Evolutionary conservation across 257 asterid genomes (phyloP), one percentile per base, ranked within the genome.

Genomic region (Solanum phureja): DNA sequence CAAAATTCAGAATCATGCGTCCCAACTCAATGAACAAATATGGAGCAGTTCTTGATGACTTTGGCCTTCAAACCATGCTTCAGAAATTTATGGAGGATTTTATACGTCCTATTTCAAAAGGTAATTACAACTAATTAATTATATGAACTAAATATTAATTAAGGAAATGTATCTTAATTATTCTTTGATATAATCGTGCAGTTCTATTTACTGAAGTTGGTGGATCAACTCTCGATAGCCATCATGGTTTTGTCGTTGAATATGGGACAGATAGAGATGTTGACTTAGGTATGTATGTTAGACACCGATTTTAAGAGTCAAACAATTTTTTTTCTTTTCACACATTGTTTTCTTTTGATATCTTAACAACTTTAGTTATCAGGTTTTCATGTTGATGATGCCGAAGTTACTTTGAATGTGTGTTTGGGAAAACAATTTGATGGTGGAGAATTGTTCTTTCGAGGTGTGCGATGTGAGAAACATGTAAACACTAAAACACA

Each of bases 341-440:
- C 16, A 16, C 62, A 14, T 52, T 16, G 3, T 14, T 56, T 21
- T 19, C 68, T 58, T 58, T 8, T 2, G 27, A 58, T 58, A 21
- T 23, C 11, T 21, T 58, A 58, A 58, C 2, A 58, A 21, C 24
- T 58, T 21, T 21, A 58, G 12, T 58, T 58, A 21, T 64, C 90
- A 97, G 99, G 99, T 88, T 97, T 95, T 87, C 99, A 97, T 88
- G 98, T 95, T 92, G 98, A 97, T 92, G 99, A 97, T 91, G 92
- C 99, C 34, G 99, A 97, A 91, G 99, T 97, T 88, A 97, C 98
- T 52, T 93, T 97, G 92, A 96, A 95, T 91, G 96, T 97, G 87
- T 97, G 98, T 91, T 90, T 97, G 91, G 98, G 99, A 34, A 97
- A 92, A 89, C 97, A 97, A 77, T 97, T 95, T 73, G 86, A 93